Base-by-base conservation (phyloP, 208 protist species). In the Angomonas deanei region DNA sequence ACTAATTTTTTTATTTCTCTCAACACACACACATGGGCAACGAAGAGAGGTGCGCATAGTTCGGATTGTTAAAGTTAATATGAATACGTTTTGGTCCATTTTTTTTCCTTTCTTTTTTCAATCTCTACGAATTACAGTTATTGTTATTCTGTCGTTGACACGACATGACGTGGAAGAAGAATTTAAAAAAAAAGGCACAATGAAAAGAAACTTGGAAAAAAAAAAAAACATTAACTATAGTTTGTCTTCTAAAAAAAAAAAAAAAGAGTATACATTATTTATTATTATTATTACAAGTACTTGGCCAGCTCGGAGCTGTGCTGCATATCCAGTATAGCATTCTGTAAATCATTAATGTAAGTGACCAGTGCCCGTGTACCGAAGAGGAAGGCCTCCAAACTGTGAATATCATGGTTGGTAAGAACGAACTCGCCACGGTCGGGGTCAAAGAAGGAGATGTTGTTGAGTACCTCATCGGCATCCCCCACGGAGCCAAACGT, bases 331-430 rank as follows among this genome's bases (percentile, higher is more conserved):
- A 92, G 55, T 2, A 94, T 61, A 0, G 88, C 78, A 52, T 92
- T 92, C 52, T 94, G 88, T 24, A 94, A 64, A 27, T 94, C 84
- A 46, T 86, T 86, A 23, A 94, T 70, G 61, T 91, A 80, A 2
- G 76, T 71, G 5, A 90, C 83, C 3, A 91, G 60, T 0, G 82
- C 84, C 10, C 80, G 75, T 13, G 76, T 84, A 13, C 88, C 88
- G 53, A 94, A 94, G 11, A 94, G 64, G 68, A 92, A 94, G 3
- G 88, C 84, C 75, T 94, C 84, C n/a, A 94, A 64, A 55, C 84
- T 92, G 70, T 94, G 88, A 64, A 94, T 88, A 56, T 94, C 88
- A 55, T 83, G 77, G 60, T 94, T 94, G 11, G 84, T 88, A 30
- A 94, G 70, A 36, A 91, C 73, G 73, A 88, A 91, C 70, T 87